These are phyloP conservation scores for Cardamine chenopodiifolia DNA, from an alignment of 345 rosid genomes.

Conservation along the genomic window DNA sequence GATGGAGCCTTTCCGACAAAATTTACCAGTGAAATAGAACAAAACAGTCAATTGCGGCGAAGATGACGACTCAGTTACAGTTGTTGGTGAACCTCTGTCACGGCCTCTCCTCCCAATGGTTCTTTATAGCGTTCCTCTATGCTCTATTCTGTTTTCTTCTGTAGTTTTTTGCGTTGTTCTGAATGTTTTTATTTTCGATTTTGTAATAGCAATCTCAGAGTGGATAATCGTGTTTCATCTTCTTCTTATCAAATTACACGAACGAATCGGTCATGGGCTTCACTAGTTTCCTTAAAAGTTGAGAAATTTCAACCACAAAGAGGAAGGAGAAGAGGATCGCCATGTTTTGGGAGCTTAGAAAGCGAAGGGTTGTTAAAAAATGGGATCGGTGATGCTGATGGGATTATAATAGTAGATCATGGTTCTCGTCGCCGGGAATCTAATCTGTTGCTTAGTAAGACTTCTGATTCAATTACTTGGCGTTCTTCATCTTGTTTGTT, in stretches of 20 bases:
- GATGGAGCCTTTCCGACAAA: background rate
- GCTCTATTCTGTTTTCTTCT: background rate
- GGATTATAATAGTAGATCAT: constrained; percentile 86
- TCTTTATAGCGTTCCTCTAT: background rate
- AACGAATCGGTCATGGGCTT: constrained; percentile 34
- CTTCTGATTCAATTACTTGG: background rate
- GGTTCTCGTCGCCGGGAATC: constrained; percentile 91
- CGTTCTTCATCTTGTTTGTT: background rate
- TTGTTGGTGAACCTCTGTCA: constrained; percentile 2
- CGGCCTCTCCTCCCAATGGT: constrained; percentile 24
- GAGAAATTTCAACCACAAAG: constrained; percentile 21
- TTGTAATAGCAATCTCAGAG: background rate
- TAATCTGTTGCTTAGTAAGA: constrained; percentile 81
- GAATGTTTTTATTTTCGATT: background rate
- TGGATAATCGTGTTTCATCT: constrained; percentile 16
- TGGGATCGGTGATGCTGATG: constrained; percentile 61
- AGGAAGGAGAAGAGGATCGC: constrained; percentile 23
- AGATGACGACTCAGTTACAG: constrained; percentile 34
- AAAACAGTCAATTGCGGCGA: background rate
- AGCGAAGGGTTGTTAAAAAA: constrained; percentile 39
- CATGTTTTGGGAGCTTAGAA: constrained; percentile 39
- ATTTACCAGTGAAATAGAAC: background rate
- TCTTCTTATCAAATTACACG: constrained; percentile 19
- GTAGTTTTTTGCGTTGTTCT: background rate
- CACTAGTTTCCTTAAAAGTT: constrained; percentile 32